Conservation (phyloP, 108 stramenopile species). For the Skeletonema tropicum region DNA sequence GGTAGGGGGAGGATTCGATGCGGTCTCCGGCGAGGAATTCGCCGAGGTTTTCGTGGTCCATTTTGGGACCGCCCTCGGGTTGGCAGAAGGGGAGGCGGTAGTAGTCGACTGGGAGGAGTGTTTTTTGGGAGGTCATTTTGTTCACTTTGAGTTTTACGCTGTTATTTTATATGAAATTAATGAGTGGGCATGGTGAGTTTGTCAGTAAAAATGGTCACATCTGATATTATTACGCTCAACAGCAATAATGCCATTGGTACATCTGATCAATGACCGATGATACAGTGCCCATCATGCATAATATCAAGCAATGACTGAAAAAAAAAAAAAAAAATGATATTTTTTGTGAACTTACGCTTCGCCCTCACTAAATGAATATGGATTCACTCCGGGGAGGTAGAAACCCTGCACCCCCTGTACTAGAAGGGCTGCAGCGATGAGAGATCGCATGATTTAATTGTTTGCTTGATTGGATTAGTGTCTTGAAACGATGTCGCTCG, state of each 20-base stretch:
- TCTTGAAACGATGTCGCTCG: too few species aligned
- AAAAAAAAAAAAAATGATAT: not conserved
- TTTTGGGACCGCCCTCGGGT: conserved; percentile 80
- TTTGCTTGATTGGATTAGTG: not conserved
- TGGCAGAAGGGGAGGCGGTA: conserved; percentile 95
- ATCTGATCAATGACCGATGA: not conserved
- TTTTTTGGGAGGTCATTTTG: conserved; percentile 89
- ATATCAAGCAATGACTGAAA: conserved; percentile 11
- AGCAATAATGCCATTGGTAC: not conserved
- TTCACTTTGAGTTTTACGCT: conserved; percentile 92
- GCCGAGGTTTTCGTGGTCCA: conserved; percentile 96
- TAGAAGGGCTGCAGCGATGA: conserved; percentile 16
- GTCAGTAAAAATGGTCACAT: not conserved
- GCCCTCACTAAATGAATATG: conserved; percentile 74
- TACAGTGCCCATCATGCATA: not conserved
- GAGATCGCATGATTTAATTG: not conserved
- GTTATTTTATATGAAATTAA: not conserved
- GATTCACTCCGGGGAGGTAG: conserved; percentile 88
- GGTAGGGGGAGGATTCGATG: conserved; percentile 96
- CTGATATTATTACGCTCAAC: not conserved
- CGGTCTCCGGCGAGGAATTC: conserved; percentile 97
- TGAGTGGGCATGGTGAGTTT: not conserved
- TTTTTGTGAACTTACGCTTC: conserved; percentile 50
- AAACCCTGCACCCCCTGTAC: conserved; percentile 53
- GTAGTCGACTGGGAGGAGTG: conserved; percentile 94